Evolutionary conservation across 2,329 filamentous ascomycete genomes (phyloP).

Genomic region (Cladophialophora exuberans): DNA sequence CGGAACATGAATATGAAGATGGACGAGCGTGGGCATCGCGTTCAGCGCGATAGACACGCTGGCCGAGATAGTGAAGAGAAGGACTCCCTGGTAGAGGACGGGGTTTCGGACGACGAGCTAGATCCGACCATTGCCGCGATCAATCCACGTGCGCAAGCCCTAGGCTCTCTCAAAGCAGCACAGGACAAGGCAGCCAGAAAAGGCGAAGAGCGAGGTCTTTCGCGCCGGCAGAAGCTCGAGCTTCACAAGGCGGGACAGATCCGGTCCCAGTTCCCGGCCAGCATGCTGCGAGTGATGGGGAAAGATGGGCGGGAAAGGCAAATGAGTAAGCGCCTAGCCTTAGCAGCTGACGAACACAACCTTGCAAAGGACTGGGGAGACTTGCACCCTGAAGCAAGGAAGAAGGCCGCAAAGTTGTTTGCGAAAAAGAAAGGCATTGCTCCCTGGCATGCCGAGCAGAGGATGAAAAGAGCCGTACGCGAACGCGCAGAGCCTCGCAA

Average conservation of each 20-base stretch:
- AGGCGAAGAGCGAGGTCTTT: constrained; percentile 17
- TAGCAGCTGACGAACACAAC: no score
- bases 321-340: background rate
- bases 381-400: no score
- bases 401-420: no score
- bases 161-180: constrained; percentile 7
- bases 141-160: constrained; percentile 8
- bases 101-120: background rate
- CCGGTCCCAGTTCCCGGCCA: constrained; percentile 21
- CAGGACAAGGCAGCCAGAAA: constrained; percentile 4
- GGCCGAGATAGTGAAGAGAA: background rate
- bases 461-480: no score
- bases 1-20: background rate
- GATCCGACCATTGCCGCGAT: constrained; percentile 2
- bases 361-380: no score
- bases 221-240: constrained; percentile 25
- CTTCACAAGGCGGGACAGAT: constrained; percentile 21
- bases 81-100: background rate
- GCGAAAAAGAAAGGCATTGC: no score
- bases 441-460: no score
- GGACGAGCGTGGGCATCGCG: constrained; percentile 1
- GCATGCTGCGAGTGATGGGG: constrained; percentile 13
- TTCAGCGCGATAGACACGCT: background rate
- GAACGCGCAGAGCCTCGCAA: no score
- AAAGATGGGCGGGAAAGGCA: background rate